Conservation (phyloP, 2,329 filamentous ascomycete genomes). For the Aspergillus vadensis region DNA sequence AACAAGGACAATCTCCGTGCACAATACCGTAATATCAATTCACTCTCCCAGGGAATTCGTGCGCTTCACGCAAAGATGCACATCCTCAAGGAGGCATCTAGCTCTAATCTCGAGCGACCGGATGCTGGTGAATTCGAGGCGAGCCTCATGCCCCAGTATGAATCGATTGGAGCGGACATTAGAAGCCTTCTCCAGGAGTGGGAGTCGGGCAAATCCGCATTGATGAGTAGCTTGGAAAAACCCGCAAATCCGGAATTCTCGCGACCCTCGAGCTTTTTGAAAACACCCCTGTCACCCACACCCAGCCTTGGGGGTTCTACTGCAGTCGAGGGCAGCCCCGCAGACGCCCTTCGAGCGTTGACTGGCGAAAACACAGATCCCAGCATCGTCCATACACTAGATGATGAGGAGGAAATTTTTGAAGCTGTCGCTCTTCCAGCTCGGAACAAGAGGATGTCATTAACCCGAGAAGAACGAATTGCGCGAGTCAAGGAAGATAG, state of each 20-base stretch:
- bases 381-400: constrained; percentile 30
- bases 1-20: constrained; percentile 81
- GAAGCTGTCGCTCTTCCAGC: constrained; percentile 81
- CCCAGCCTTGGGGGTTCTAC: constrained; percentile 50
- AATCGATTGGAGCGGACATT: constrained; percentile 87
- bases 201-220: constrained; percentile 81
- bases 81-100: constrained; percentile 85
- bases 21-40: constrained; percentile 84
- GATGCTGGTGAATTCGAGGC: constrained; percentile 71
- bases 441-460: constrained; percentile 63
- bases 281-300: constrained; percentile 47
- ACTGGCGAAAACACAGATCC: constrained; percentile 63
- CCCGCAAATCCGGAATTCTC: constrained; percentile 68
- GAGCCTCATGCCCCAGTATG: constrained; percentile 84
- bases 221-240: constrained; percentile 78
- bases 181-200: constrained; percentile 78
- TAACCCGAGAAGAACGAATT: constrained; percentile 86
- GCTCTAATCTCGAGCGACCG: constrained; percentile 73
- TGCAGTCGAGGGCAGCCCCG: constrained; percentile 59
- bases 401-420: constrained; percentile 75
- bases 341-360: constrained; percentile 74
- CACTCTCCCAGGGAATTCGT: constrained; percentile 84
- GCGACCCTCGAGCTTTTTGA: constrained; percentile 51
- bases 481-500: constrained; percentile 85
- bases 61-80: constrained; percentile 94